Evolutionary conservation across 208 protist species (phyloP), one percentile per base, ranked within the genome.

Genomic region (Trypanosoma congolense): DNA sequence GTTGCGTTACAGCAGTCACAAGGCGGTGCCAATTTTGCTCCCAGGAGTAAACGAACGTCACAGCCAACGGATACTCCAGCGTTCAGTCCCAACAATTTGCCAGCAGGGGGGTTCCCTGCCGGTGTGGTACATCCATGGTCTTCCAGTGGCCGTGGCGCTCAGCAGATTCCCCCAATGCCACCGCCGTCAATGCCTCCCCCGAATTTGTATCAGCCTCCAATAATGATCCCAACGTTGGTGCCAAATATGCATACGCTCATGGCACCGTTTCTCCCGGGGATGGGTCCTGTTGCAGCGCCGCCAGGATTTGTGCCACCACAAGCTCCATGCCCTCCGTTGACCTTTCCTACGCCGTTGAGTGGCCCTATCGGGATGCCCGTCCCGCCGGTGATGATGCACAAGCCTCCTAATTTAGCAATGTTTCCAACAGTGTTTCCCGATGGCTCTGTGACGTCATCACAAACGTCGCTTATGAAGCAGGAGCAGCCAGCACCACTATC

Each of bases 301-400:
- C 52, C 56, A 46, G 52, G 35, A 5, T 29, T 35, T 19, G n/a
- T 5, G 1, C 51, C 31, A 38, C 41, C 29, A 31, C 42, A 38
- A 29, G 29, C 51, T 19, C 36, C 63, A 6, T 65, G 64, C 38
- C 53, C 58, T 46, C 53, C 50, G 50, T 8, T 41, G 12, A 14
- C 30, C 5, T 46, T 46, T 28, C 40, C n/a, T 2, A 25, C 51
- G 25, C 41, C 59, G 3, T 62, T 55, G 21, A n/a, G 2, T 18
- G 16, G 47, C 6, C 47, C 61, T 14, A 31, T 70, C 14, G 40
- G 52, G 6, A 26, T 65, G 42, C 50, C 52, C 12, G 60, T 70
- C 50, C 14, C 56, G 14, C 25, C 49, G 16, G 62, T 75, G 44
- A 64, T 78, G 64, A 69, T 76, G 60, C 14, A 54, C 9, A 74